phyloP scores from a whole-genome alignment of 768 basidiomycete species.

The Infundibulicybe gibba region DNA sequence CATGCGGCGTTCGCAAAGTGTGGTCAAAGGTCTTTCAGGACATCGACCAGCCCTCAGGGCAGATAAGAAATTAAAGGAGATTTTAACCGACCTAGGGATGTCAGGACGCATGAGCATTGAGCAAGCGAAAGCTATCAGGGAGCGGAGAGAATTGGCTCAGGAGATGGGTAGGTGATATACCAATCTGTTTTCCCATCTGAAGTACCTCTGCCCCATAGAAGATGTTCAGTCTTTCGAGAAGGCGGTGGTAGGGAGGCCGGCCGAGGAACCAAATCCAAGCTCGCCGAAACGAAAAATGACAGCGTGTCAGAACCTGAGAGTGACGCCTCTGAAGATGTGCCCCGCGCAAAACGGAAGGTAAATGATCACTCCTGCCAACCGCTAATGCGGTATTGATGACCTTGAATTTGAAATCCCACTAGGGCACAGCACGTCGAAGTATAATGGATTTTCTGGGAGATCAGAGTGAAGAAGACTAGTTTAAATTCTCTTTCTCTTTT shows the following conservation, averaged over 20 bases:
- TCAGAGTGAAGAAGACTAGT: constrained; percentile 65
- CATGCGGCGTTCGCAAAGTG: constrained; percentile 74
- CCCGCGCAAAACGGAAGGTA: constrained; percentile 39
- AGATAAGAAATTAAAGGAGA: constrained; percentile 61
- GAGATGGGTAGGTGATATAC: constrained; percentile 60
- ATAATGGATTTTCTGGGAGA: constrained; percentile 72
- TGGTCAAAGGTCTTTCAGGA: constrained; percentile 75
- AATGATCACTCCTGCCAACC: constrained; percentile 5
- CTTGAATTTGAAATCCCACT: constrained; percentile 25
- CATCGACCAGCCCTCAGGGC: constrained; percentile 50
- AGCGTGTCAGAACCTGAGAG: constrained; percentile 23
- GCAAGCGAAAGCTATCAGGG: constrained; percentile 64
- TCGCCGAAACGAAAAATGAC: constrained; percentile 15
- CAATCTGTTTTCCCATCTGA: background rate
- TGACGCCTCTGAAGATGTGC: constrained; percentile 23
- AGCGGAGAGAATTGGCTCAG: constrained; percentile 69
- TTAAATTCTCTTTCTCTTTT: background rate
- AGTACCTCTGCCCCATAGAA: constrained; percentile 36
- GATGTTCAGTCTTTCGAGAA: constrained; percentile 73
- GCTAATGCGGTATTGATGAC: background rate
- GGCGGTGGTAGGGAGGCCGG: constrained; percentile 34
- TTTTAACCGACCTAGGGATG: constrained; percentile 77
- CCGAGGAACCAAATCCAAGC: constrained; percentile 16
- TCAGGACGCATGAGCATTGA: constrained; percentile 56
- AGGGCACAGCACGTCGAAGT: constrained; percentile 34